Percentiles rank a stretch among this genome's conserved stretches.
Conservation (phyloP, 768 basidiomycete genomes). For the Leucocoprinus sp. region DNA sequence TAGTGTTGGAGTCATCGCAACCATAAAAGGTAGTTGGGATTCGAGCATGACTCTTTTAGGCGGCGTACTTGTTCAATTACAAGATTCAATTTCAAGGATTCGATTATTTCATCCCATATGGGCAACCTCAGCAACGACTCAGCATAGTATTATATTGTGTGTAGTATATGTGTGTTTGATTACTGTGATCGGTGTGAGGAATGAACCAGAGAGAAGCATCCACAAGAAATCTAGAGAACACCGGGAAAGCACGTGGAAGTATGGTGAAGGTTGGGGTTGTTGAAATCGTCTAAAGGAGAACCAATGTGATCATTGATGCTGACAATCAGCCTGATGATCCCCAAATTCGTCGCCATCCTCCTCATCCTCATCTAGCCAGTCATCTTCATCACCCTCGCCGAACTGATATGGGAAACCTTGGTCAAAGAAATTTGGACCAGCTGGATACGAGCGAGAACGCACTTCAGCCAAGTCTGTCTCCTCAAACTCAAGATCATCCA, state of each 20-base stretch:
- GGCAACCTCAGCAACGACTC: neutral
- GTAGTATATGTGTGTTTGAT: constrained; percentile 2
- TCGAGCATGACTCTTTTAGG: too few relatives aligned
- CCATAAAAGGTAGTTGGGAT: too few relatives aligned
- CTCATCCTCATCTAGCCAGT: constrained; percentile 65
- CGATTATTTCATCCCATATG: too few relatives aligned
- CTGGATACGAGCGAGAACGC: constrained; percentile 71
- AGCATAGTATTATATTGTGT: constrained; percentile 1
- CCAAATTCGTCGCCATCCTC: constrained; percentile 49
- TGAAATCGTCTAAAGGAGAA: neutral
- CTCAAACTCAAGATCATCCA: constrained; percentile 48
- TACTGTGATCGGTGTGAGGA: constrained; percentile 2
- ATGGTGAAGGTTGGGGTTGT: neutral
- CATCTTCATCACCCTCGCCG: constrained; percentile 61
- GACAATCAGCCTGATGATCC: constrained; percentile 46
- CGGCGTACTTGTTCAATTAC: too few relatives aligned
- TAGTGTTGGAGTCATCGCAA: too few relatives aligned
- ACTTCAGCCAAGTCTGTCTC: constrained; percentile 41
- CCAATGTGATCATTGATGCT: constrained; percentile 36
- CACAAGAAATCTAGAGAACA: neutral
- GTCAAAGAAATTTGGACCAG: constrained; percentile 73
- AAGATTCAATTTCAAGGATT: too few relatives aligned
- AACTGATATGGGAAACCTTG: constrained; percentile 63
- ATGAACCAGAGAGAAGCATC: neutral
- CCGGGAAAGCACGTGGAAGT: neutral